phyloP scores from a whole-genome alignment of 345 rosid species.

The Eucalyptus shirleyi region DNA sequence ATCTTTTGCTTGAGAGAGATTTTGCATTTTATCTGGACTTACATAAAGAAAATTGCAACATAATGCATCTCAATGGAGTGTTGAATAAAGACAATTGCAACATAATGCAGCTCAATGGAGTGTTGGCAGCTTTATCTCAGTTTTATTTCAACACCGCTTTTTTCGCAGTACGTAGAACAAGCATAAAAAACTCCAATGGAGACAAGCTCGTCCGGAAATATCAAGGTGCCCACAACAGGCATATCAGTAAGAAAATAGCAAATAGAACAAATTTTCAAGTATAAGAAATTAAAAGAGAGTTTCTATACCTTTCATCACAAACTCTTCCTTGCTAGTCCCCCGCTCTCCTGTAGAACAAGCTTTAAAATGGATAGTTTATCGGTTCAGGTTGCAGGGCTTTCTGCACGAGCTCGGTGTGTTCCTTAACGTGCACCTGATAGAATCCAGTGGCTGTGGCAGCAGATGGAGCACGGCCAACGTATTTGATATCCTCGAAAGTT shows the following conservation, averaged over 20 bases:
- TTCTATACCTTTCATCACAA: not conserved
- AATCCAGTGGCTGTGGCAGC: slow-evolving; percentile 4
- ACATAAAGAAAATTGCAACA: not conserved
- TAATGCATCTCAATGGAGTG: not conserved
- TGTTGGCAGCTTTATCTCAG: not conserved
- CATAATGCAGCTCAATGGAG: not conserved
- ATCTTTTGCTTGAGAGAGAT: not conserved
- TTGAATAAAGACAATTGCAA: not conserved
- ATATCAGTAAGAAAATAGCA: not conserved
- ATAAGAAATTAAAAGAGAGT: slow-evolving; percentile 8
- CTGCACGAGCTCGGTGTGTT: slow-evolving; percentile 2
- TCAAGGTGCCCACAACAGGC: not conserved
- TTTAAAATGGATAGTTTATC: not conserved
- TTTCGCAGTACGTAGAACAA: not conserved
- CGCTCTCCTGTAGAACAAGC: not conserved
- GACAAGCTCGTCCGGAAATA: not conserved
- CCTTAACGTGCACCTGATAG: not conserved
- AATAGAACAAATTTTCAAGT: not conserved
- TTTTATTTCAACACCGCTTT: not conserved
- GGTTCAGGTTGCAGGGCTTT: not conserved
- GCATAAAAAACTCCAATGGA: not conserved
- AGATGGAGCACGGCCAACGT: slow-evolving; percentile 1
- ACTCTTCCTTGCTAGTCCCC: slow-evolving; percentile 4
- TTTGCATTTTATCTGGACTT: not conserved
- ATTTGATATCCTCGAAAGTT: slow-evolving; percentile 1